A percentile compares a stretch with the other conserved stretches of the same genome.
Evolutionary conservation across 768 basidiomycete genomes (phyloP).

Genomic region (Cystobasidium onofrii): DNA sequence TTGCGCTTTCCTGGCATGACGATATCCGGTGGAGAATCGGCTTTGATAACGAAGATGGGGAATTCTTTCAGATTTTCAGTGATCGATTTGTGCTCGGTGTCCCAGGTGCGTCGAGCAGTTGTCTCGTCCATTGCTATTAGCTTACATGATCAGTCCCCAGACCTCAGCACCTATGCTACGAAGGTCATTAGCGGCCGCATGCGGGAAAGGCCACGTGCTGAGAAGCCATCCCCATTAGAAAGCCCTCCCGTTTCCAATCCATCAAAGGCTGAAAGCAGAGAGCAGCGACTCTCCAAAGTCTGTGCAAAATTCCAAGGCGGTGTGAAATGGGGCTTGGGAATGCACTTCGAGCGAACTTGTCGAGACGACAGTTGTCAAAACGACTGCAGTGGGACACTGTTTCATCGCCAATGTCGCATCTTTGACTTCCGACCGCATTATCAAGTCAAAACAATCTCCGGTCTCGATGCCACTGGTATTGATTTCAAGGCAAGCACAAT

Average conservation of each 20-base stretch:
- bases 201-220: background rate
- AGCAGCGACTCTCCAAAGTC: slow-evolving; percentile 53
- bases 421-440: slow-evolving; percentile 77
- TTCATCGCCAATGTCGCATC: slow-evolving; percentile 68
- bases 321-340: slow-evolving; percentile 76
- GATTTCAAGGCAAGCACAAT: slow-evolving; percentile 8
- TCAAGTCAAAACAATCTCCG: slow-evolving; percentile 49
- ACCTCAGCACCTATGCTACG: slow-evolving; percentile 43
- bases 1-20: slow-evolving; percentile 75
- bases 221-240: background rate
- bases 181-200: slow-evolving; percentile 43
- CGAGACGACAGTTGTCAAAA: slow-evolving; percentile 54
- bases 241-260: background rate
- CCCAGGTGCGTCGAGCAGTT: slow-evolving; percentile 55
- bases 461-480: background rate
- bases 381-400: slow-evolving; percentile 50
- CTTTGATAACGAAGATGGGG: slow-evolving; percentile 60
- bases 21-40: slow-evolving; percentile 63
- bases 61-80: slow-evolving; percentile 73
- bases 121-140: too few relatives aligned
- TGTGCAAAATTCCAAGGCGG: slow-evolving; percentile 77
- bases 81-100: slow-evolving; percentile 73
- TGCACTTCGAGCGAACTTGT: slow-evolving; percentile 74
- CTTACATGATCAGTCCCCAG: background rate
- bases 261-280: slow-evolving; percentile 28